Percentiles rank a stretch among this genome's conserved stretches.
phyloP scores from a whole-genome alignment of 169 alveolate species.

The Neospora caninum region DNA sequence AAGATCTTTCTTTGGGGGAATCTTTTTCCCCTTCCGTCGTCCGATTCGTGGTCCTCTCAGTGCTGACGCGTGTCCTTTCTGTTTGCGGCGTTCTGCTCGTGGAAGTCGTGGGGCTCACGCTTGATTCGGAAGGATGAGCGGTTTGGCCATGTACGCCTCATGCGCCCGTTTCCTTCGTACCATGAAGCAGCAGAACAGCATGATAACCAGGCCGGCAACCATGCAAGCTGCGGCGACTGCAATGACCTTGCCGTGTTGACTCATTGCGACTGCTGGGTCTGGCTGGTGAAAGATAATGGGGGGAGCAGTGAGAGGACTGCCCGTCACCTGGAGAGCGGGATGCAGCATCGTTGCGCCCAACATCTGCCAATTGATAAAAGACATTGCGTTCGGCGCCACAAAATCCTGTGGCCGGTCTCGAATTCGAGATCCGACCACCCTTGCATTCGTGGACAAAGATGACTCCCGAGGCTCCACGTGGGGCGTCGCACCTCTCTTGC shows the following conservation, averaged over 20 bases:
- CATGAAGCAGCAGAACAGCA: slow-evolving; percentile 4
- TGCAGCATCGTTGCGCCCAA: not conserved
- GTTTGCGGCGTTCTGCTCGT: too few relatives aligned
- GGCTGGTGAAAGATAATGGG: not conserved
- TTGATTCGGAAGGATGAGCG: not conserved
- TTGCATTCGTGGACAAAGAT: not conserved
- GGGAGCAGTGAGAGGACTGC: not conserved
- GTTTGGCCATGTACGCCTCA: slow-evolving; percentile 11
- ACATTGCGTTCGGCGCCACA: not conserved
- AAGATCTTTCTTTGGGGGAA: too few relatives aligned
- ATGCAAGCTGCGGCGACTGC: not conserved
- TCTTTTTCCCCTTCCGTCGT: too few relatives aligned
- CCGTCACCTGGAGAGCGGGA: not conserved
- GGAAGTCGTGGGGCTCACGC: not conserved
- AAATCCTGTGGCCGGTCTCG: not conserved
- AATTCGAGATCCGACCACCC: too few relatives aligned
- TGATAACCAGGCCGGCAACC: not conserved
- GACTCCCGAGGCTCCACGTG: too few relatives aligned
- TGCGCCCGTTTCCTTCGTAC: slow-evolving; percentile 9
- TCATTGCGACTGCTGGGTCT: not conserved
- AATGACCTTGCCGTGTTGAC: not conserved
- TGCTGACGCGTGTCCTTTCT: too few relatives aligned
- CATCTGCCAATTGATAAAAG: slow-evolving; percentile 4
- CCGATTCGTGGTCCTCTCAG: too few relatives aligned
- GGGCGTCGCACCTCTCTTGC: not conserved